Evolutionary conservation across 2,329 filamentous ascomycete genomes (phyloP).

Genomic region (Monosporascus sp.): DNA sequence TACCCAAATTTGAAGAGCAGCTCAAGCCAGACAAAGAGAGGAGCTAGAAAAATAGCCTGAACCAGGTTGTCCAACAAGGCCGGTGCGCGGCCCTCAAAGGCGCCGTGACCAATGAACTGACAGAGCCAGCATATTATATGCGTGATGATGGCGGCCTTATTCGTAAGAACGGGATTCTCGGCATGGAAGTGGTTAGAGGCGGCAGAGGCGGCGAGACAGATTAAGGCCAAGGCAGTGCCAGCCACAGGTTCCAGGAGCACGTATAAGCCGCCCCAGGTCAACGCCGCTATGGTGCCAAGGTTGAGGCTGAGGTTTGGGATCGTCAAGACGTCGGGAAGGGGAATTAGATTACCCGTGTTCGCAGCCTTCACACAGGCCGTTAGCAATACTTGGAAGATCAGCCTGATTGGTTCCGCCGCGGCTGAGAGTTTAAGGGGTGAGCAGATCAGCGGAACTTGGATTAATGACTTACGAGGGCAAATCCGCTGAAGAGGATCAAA

Average conservation of each 20-base stretch:
- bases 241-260: slow-evolving; percentile 92
- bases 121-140: slow-evolving; percentile 76
- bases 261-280: slow-evolving; percentile 73
- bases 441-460: background rate
- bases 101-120: slow-evolving; percentile 89
- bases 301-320: slow-evolving; percentile 63
- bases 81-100: slow-evolving; percentile 81
- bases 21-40: slow-evolving; percentile 97
- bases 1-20: slow-evolving; percentile 87
- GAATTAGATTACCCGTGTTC: slow-evolving; percentile 58
- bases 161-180: slow-evolving; percentile 45
- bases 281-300: slow-evolving; percentile 58
- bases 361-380: slow-evolving; percentile 42
- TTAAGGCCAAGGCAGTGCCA: slow-evolving; percentile 67
- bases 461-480: slow-evolving; percentile 58
- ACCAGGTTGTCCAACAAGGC: slow-evolving; percentile 86
- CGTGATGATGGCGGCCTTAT: slow-evolving; percentile 56
- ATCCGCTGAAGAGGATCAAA: slow-evolving; percentile 64
- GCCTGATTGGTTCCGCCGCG: no score
- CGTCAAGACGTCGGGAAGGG: slow-evolving; percentile 61
- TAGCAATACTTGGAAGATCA: slow-evolving; percentile 10
- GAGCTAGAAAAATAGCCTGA: slow-evolving; percentile 87
- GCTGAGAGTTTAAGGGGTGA: no score
- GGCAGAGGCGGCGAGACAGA: slow-evolving; percentile 72
- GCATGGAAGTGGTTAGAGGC: slow-evolving; percentile 69